A percentile compares a stretch with the other conserved stretches of the same genome.
Conservation (phyloP, 1,284 basidiomycete genomes). For the Ceratobasidium sp. region DNA sequence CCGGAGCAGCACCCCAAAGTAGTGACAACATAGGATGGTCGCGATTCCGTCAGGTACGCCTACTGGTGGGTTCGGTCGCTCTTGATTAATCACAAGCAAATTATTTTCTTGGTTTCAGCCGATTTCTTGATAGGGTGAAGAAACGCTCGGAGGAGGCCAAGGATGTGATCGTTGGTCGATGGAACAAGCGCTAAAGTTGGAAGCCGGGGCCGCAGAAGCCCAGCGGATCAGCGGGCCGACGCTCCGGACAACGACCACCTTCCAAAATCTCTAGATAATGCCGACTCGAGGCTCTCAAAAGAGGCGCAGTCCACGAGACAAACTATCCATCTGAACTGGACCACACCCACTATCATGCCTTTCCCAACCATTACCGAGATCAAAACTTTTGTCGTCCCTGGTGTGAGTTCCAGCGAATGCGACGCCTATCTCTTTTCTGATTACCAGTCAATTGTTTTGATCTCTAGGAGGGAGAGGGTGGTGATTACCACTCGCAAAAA, state of each 20-base stretch:
- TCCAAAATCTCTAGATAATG: constrained; percentile 15
- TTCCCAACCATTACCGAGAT: constrained; percentile 47
- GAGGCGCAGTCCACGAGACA: neutral
- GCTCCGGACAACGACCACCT: neutral
- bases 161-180: neutral
- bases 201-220: neutral
- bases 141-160: neutral
- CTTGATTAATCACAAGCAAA: too few species aligned
- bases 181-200: constrained; percentile 13
- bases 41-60: neutral
- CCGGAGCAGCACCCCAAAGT: constrained; percentile 17
- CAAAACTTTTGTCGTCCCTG: constrained; percentile 46
- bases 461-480: constrained; percentile 50
- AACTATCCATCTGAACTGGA: neutral
- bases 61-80: neutral
- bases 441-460: neutral
- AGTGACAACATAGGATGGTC: neutral
- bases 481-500: constrained; percentile 58
- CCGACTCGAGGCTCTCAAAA: constrained; percentile 33
- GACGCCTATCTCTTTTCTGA: too few species aligned
- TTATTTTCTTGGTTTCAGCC: too few species aligned
- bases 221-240: constrained; percentile 14
- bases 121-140: too few species aligned
- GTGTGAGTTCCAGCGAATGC: constrained; percentile 14
- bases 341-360: constrained; percentile 12